Base-by-base conservation (phyloP, 345 rosid genomes). In the Bruguiera sexangula region DNA sequence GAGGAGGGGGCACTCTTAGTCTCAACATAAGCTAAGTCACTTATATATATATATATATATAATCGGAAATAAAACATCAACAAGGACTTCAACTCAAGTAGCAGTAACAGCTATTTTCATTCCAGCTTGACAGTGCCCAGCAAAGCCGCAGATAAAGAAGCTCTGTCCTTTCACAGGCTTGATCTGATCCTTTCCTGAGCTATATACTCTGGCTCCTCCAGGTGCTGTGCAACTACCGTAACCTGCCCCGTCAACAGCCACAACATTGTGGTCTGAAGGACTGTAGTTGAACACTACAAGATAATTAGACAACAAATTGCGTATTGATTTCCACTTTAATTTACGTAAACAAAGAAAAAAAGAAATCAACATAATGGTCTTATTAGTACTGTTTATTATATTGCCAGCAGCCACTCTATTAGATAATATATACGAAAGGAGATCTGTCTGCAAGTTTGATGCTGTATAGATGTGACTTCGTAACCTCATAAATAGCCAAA, bases 101-200 rank as follows among this genome's bases (percentile, higher is more conserved):
- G 85, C 89, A 56, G 46, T 75, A 43, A 82, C 54, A 20, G 89
- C 83, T 57, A 87, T 77, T 67, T 88, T 88, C 88, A 86, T 86
- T 30, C 64, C 82, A 63, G 74, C 27, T 62, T 84, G 74, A 22
- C 93, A 86, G 57, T 86, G 90, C 9, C 79, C 76, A 26, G 68
- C 5, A 19, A 75, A 59, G 59, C 11, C 79, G 72, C 90, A 85
- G 60, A 82, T 79, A 85, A 85, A 85, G 70, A 62, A 83, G 66
- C 78, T 80, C 55, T 66, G 77, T 31, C 93, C 93, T 78, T 67
- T 85, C 1, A 43, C 73, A 65, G 86, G 84, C 79, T 73, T 82
- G 74, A 88, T 74, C 68, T 30, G 79, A 75, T 88, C 90, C 31
- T 80, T 76, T 21, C 90, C 90, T 36, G 89, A 75, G 11, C 26